phyloP scores from a whole-genome alignment of 208 protist genomes.

The Naegleria lovaniensis region DNA sequence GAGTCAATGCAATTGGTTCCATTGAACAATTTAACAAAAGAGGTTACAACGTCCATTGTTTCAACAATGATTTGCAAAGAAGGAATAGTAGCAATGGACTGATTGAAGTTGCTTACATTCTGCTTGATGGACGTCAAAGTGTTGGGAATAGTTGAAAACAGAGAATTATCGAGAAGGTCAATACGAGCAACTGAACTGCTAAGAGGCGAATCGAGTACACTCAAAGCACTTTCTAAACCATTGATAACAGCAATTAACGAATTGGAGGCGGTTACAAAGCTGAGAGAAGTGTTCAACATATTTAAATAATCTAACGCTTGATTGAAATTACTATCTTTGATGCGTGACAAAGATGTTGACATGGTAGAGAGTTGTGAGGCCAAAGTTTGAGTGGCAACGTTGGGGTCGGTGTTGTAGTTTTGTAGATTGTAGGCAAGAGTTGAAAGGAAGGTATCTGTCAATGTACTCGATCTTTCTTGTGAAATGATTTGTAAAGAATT shows the following conservation, averaged over 20 bases:
- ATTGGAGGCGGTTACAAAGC: background rate
- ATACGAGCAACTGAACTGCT: background rate
- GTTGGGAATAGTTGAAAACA: background rate
- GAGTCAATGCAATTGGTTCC: background rate
- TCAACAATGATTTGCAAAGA: background rate
- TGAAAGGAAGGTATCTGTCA: no score
- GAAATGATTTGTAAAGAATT: no score
- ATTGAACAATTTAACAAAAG: background rate
- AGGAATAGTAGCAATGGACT: background rate
- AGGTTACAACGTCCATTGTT: background rate
- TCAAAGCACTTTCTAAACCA: background rate
- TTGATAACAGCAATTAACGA: background rate
- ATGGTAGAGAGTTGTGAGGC: no score
- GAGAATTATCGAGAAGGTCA: background rate
- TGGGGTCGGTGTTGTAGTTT: no score
- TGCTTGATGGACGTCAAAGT: background rate
- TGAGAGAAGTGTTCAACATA: no score
- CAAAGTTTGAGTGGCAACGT: no score
- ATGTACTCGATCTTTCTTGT: no score
- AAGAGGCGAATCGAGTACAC: background rate
- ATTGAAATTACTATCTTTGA: no score
- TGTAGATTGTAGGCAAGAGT: no score
- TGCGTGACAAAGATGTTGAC: no score
- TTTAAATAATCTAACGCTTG: no score
- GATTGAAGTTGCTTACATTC: background rate